Evolutionary conservation across 768 basidiomycete species (phyloP).

Genomic region (Cystobasidium onofrii): DNA sequence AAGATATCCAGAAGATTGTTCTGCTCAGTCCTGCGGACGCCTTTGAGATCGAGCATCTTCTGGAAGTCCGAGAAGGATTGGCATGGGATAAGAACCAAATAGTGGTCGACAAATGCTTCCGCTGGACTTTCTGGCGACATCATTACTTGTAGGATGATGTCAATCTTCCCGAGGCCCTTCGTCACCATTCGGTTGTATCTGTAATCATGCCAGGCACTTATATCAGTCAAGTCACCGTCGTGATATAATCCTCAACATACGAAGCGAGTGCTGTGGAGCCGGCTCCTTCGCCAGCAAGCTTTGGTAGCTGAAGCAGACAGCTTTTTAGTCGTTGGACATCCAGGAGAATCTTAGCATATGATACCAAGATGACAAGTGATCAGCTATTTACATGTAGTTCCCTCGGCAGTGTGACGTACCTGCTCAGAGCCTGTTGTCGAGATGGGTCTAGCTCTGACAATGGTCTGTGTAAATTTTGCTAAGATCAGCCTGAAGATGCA

Average conservation of each 20-base stretch:
- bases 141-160: conserved; percentile 89
- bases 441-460: conserved; percentile 83
- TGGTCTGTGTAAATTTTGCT: conserved; percentile 74
- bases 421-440: conserved; percentile 93
- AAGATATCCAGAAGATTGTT: conserved; percentile 85
- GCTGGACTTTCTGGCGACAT: conserved; percentile 91
- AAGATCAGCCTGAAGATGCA: conserved; percentile 59
- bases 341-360: conserved; percentile 61
- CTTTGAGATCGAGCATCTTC: conserved; percentile 60
- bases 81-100: conserved; percentile 86
- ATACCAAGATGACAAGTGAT: neutral
- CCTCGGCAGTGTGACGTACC: conserved; percentile 48
- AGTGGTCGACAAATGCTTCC: conserved; percentile 91
- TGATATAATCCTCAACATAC: conserved; percentile 12
- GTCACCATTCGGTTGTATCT: conserved; percentile 76
- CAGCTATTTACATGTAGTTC: neutral
- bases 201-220: neutral
- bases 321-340: conserved; percentile 82
- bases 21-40: conserved; percentile 75
- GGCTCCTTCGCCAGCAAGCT: conserved; percentile 36
- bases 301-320: conserved; percentile 68
- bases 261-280: conserved; percentile 30
- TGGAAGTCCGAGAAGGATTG: conserved; percentile 96
- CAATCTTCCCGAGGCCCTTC: conserved; percentile 70
- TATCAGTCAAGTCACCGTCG: neutral